Base-by-base conservation (phyloP, 2,329 filamentous ascomycete species). In the Fusarium poae region DNA sequence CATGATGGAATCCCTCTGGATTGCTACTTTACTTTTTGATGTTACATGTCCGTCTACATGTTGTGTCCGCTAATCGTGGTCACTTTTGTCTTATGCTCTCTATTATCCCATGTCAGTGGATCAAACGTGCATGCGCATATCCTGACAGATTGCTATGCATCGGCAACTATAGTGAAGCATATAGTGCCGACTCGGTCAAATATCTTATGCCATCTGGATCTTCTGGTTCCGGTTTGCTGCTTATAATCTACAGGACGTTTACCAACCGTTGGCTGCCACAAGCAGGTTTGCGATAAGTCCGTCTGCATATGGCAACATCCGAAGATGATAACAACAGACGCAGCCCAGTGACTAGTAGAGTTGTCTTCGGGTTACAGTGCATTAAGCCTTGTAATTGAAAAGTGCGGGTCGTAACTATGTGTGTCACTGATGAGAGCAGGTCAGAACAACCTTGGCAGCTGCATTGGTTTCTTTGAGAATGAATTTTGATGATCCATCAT, bases 261-360 rank as follows among this genome's bases (percentile, higher is more conserved):
- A 3, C 16, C 1, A 18, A 5, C 10, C 0, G 16, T 1, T 1
- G 2, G 5, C 32, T 34, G 4, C 16, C 32, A 6, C 7, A 2
- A 34, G 16, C 32, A 18, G 6, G 16, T 1, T 3, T 10, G 1
- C 5, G 7, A 10, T 4, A 6, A 1, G 4, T 34, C 0, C 18
- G 18, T 34, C 8, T 34, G 8, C 32, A 0, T 39, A 11, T 8
- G 35, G n/a, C n/a, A 13, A 15, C 0, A 34, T 34, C 32, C 32
- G 32, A 10, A 13, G 1, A 34, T 18, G 15, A 16, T 3, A 34
- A 34, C 8, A 16, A 16, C 32, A 8, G 27, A 27, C 27, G 8
- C 27, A 9, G 27, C 27, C 3, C 7, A 8, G 27, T 27, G 27
- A 27, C 27, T 27, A 8, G 4, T 13, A 20, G 6, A 6, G 13